phyloP scores from a whole-genome alignment of 2,329 filamentous ascomycete genomes.

The Akanthomyces dipterigenus region DNA sequence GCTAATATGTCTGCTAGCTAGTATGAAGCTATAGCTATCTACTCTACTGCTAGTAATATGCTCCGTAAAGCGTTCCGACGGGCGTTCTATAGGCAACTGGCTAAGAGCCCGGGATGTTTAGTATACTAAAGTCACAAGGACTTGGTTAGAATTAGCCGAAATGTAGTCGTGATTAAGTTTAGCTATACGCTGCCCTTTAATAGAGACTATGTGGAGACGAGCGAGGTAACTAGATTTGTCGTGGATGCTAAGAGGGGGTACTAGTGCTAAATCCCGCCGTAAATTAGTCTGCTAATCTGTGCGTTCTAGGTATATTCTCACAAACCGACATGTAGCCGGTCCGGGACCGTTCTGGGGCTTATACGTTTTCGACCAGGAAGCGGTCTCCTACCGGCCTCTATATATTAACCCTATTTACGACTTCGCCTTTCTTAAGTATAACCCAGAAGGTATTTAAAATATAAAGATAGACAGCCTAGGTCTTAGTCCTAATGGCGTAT shows the following conservation, averaged over 20 bases:
- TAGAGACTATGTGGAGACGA: not conserved
- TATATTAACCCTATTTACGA: slow-evolving; percentile 98
- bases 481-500: not conserved
- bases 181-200: not conserved
- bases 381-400: slow-evolving; percentile 90
- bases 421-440: slow-evolving; percentile 93
- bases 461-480: slow-evolving; percentile 37
- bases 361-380: slow-evolving; percentile 95
- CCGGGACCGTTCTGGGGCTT: slow-evolving; percentile 97
- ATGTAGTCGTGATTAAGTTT: not conserved
- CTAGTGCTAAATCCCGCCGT: no score
- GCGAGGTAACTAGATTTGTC: not conserved
- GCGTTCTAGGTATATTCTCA: slow-evolving; percentile 73
- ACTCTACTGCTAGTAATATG: no score
- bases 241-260: not conserved
- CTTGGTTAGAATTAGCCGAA: not conserved
- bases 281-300: no score
- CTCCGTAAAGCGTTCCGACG: no score
- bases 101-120: no score
- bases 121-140: no score
- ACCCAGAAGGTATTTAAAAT: slow-evolving; percentile 92
- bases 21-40: no score
- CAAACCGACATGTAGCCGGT: slow-evolving; percentile 88
- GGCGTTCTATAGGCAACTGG: no score
- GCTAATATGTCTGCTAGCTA: no score